Percentiles rank a stretch among this genome's conserved stretches.
These are phyloP conservation scores for Neonothopanus nambi DNA, from an alignment of 1,284 basidiomycete genomes.

Conservation along the genomic window DNA sequence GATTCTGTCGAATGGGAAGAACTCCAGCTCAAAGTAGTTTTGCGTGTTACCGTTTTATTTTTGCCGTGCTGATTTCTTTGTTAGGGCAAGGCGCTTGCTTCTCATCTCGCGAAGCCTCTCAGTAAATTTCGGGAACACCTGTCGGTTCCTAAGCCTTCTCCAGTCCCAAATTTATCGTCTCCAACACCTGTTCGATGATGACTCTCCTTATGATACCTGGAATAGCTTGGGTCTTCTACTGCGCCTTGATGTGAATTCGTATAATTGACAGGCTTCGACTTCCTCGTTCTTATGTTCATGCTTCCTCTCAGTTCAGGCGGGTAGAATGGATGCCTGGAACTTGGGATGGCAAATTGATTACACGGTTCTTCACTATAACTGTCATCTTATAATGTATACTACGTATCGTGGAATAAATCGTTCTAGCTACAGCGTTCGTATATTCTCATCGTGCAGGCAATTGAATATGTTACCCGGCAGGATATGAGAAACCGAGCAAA, in stretches of 20 bases:
- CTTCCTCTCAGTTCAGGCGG: too few species aligned
- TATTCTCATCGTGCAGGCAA: background rate
- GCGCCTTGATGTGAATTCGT: too few species aligned
- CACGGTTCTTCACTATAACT: too few species aligned
- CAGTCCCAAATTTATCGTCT: background rate
- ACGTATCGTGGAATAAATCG: background rate
- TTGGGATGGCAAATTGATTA: too few species aligned
- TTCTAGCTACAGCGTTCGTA: background rate
- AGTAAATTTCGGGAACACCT: conserved; percentile 42
- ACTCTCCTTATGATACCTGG: too few species aligned
- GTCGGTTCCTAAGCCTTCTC: background rate
- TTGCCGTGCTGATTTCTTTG: background rate
- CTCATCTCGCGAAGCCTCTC: conserved; percentile 42
- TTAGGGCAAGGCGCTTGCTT: conserved; percentile 56
- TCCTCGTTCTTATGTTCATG: too few species aligned
- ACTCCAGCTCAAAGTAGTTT: conserved; percentile 56
- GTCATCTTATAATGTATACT: too few species aligned
- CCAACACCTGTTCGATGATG: background rate
- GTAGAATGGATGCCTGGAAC: too few species aligned
- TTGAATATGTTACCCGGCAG: background rate
- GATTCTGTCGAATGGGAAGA: conserved; percentile 61
- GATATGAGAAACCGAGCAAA: background rate
- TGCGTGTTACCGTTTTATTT: background rate
- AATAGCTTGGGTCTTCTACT: too few species aligned
- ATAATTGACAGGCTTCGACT: too few species aligned